Base-by-base conservation (phyloP, 2,329 filamentous ascomycete genomes). In the Neonectria faginata region DNA sequence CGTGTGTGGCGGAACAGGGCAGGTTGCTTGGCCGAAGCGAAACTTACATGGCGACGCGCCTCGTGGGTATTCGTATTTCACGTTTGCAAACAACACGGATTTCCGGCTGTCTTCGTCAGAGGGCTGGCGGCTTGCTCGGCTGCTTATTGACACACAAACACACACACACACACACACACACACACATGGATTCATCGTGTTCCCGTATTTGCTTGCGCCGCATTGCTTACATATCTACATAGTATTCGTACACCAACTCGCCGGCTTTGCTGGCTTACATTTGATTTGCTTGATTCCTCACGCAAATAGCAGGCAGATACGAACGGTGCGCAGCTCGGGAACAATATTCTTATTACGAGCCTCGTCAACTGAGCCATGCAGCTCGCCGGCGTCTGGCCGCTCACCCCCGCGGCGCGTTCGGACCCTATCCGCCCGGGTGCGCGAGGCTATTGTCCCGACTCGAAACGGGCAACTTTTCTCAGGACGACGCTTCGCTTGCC, bases 201-300 rank as follows among this genome's bases (percentile, higher is more conserved):
- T 55, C 5, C 31, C 52, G 39, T 55, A 51, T 41, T 54, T 61
- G 58, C 22, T 50, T 61, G 51, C 51, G 33, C 33, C 65, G 67
- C 29, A 52, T 57, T 70, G 67, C 25, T 55, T 56, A 20, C 22
- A n/a, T 50, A 44, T 20, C 22, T 50, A 44, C 22, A 27, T 39
- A 42, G 25, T 6, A 25, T 25, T 25, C 25, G 36, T 39, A 41
- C n/a, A 18, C 39, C 16, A 25, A 41, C 31, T n/a, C 36, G 39
- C 14, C 45, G 36, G 33, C 33, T 36, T 36, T 7, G 33, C 5
- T 36, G 33, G 33, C 33, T 36, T 36, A 36, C 14, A 39, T 45
- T 57, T 57, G 53, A 36, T 25, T 48, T 41, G 16, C 20, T 27
- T 16, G 44, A 14, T 16, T 51, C 55, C 27, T 52, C 16, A 20